Evolutionary conservation across 352 stramenopile genomes (phyloP), one percentile per base, ranked within the genome.

Genomic region (Globisporangium emineosum): DNA sequence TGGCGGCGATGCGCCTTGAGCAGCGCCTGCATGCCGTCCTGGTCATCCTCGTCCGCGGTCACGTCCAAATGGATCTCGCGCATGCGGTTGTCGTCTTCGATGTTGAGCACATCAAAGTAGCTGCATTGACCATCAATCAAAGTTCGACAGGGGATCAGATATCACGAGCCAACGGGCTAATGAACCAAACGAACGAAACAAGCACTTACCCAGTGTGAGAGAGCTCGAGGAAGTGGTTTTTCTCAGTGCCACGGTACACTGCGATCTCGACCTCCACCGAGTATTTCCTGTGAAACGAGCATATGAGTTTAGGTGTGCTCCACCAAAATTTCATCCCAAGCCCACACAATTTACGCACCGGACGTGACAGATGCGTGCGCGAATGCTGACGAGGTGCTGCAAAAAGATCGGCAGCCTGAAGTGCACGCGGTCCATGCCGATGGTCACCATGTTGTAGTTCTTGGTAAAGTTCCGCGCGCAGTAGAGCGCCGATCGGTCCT

Each of bases 371-470:
- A 91, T 76, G 43, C 78, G 81, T 2, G 83, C 81, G 27, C 79
- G 79, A 53, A 88, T 72, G 23, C 73, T 89, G 32, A 91, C 73
- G 40, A 91, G 65, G 55, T 91, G 80, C 3, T 73, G 67, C 30
- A 72, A 59, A 5, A 66, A 75, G 43, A 91, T 89, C 30, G 81
- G 83, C 40, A 89, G 70, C 64, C 87, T 89, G 59, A 91, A 91
- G 21, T 81, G 62, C 65, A 89, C 69, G 64, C 83, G 83, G 65
- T 91, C 89, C 81, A 91, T 89, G 17, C 80, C 70, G 64, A 90
- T 82, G 4, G 83, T 91, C 42, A 86, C 81, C 79, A 91, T 91
- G 61, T 78, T 79, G 60, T 87, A 78, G 70, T 80, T 90, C 57
- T 88, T 89, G 7, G 80, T 84, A 50, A 90, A 91, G 50, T 79